Conservation (phyloP, 352 stramenopile species). For the Elongisporangium anandrum region DNA sequence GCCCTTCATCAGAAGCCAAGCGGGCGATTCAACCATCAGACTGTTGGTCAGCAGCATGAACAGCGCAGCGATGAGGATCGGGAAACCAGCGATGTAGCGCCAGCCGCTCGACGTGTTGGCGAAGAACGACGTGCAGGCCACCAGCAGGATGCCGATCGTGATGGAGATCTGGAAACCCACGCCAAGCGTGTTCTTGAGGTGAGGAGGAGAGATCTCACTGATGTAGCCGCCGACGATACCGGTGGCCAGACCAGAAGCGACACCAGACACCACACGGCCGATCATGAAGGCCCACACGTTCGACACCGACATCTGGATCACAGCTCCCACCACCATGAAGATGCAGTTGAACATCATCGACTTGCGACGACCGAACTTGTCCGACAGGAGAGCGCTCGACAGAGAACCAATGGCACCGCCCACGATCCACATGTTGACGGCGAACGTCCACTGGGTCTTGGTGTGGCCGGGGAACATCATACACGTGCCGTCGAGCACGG, state of each 20-base stretch:
- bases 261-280: constrained; percentile 29
- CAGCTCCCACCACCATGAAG: constrained; percentile 37
- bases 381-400: constrained; percentile 15
- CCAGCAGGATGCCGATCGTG: constrained; percentile 23
- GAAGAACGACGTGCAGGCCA: constrained; percentile 22
- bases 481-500: constrained; percentile 33
- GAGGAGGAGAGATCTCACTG: constrained; percentile 24
- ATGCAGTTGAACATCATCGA: constrained; percentile 30
- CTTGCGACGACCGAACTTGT: constrained; percentile 32
- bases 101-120: constrained; percentile 17
- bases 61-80: constrained; percentile 15
- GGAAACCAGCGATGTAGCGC: constrained; percentile 33
- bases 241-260: constrained; percentile 26
- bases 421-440: constrained; percentile 40
- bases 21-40: constrained; percentile 15
- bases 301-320: constrained; percentile 23
- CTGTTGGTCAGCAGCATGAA: constrained; percentile 13
- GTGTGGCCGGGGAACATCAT: constrained; percentile 58
- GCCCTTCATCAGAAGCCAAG: constrained; percentile 14
- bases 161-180: constrained; percentile 24
- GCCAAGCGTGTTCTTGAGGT: constrained; percentile 22
- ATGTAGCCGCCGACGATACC: constrained; percentile 22
- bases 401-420: constrained; percentile 43
- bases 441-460: constrained; percentile 33
- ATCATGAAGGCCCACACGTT: constrained; percentile 26